Evolutionary conservation across 1,284 basidiomycete genomes (phyloP).

Genomic region (Bothia castanella): DNA sequence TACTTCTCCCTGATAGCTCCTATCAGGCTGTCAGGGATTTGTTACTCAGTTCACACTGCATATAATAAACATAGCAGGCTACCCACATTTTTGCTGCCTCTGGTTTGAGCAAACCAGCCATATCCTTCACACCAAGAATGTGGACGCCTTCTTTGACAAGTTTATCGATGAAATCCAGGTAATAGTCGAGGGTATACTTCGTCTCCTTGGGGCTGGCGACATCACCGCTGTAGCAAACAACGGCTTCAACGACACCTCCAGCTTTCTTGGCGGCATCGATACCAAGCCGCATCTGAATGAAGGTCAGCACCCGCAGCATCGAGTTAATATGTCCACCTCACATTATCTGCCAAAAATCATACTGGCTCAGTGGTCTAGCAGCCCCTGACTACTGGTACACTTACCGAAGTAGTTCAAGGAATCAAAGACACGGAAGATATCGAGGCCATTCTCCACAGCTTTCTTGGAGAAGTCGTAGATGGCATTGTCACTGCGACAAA

Average conservation of each 20-base stretch:
- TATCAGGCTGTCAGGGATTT: conserved; percentile 60
- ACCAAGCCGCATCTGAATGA: conserved; percentile 80
- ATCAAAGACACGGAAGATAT: conserved; percentile 99
- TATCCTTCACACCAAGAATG: conserved; percentile 98
- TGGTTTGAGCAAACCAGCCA: conserved; percentile 98
- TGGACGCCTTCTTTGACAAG: conserved; percentile 96
- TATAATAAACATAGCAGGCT: conserved; percentile 1
- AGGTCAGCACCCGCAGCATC: conserved; percentile 13
- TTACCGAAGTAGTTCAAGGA: conserved; percentile 95
- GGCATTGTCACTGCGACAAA: conserved; percentile 79
- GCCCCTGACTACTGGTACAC: conserved; percentile 26
- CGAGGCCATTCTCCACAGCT: conserved; percentile 97
- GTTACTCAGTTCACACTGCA: conserved; percentile 4
- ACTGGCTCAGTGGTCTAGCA: conserved; percentile 9
- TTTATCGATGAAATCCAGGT: conserved; percentile 93
- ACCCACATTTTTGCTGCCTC: conserved; percentile 83
- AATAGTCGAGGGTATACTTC: conserved; percentile 98
- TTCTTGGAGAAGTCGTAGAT: conserved; percentile 99
- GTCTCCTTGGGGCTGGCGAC: conserved; percentile 93
- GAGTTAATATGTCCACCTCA: conserved; percentile 30
- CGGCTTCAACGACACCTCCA: conserved; percentile 96
- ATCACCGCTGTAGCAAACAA: conserved; percentile 99
- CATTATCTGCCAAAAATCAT: conserved; percentile 51
- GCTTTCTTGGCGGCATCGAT: conserved; percentile 99
- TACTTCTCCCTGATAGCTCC: conserved; percentile 93